Base-by-base conservation (phyloP, 2,329 filamentous ascomycete species). In the Talaromyces piceae region DNA sequence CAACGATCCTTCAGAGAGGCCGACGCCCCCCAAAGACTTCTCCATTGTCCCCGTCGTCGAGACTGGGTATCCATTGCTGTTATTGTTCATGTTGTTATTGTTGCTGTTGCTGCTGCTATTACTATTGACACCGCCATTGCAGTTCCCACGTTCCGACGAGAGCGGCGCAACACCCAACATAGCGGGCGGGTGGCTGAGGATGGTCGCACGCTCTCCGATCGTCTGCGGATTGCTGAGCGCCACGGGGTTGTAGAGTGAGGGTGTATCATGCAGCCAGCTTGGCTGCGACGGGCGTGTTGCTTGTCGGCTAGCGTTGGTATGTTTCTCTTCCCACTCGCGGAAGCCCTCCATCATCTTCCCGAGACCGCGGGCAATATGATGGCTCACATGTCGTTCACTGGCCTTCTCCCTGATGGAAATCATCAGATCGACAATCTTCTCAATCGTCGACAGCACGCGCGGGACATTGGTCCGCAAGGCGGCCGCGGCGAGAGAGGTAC, bases 341-440 rank as follows among this genome's bases (percentile, higher is more conserved):
- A 70, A 58, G 5, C 67, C 67, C 9, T 63, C 63, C 20, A 70
- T 62, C 67, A 70, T 70, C 55, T 69, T 70, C 41, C 59, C 59
- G 25, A 70, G 49, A 13, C 67, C 67, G 39, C 67, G 65, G 5
- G 67, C 66, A 39, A 70, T 69, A 49, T 70, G 67, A 44, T 70
- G 67, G 47, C 65, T 69, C 13, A 70, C 59, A 55, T 70, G 67
- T n/a, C 67, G 66, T 54, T 70, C 66, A 41, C 67, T 69, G 20
- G 67, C 67, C 11, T 67, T 61, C 53, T 64, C 61, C 52, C 67
- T 69, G 49, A 65, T 68, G 1, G 64, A 64, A 2, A 69, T 60
- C 67, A 70, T 70, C 54, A 70, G 49, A 28, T 68, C 65, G 44
- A 69, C 60, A 16, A 67, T 62, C 23, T 60, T 61, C 11, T 61